These are phyloP conservation scores for Leucosporidium yakuticum DNA, from an alignment of 768 basidiomycete species.

Conservation along the genomic window DNA sequence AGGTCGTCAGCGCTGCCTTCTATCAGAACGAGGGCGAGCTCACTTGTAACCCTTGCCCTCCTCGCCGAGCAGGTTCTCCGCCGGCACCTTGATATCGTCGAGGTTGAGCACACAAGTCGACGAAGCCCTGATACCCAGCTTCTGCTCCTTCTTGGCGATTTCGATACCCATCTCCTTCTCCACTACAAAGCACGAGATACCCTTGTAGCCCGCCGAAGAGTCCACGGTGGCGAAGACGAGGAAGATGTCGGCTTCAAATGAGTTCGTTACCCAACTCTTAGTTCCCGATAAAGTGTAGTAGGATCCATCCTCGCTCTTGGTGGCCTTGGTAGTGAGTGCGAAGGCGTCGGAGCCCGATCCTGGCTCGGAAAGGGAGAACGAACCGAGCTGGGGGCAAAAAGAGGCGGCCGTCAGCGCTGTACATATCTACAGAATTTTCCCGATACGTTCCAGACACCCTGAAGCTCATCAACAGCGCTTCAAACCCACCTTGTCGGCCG, in stretches of 20 bases:
- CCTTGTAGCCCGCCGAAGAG: conserved; percentile 93
- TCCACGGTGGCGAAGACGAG: conserved; percentile 86
- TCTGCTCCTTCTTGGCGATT: conserved; percentile 98
- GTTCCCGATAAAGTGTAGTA: conserved; percentile 88
- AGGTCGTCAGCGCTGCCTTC: conserved; percentile 45
- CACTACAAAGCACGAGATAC: conserved; percentile 94
- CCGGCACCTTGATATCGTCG: conserved; percentile 79
- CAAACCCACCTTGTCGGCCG: conserved; percentile 61
- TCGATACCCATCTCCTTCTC: conserved; percentile 95
- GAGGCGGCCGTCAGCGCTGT: neutral
- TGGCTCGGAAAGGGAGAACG: conserved; percentile 89
- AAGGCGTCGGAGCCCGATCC: conserved; percentile 95
- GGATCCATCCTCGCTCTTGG: conserved; percentile 64
- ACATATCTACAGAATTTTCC: neutral
- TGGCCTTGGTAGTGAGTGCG: conserved; percentile 86
- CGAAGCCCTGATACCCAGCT: conserved; percentile 91
- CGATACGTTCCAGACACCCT: neutral
- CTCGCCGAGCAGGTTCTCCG: conserved; percentile 84
- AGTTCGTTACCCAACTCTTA: conserved; percentile 58
- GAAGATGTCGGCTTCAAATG: conserved; percentile 40
- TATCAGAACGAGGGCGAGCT: conserved; percentile 53
- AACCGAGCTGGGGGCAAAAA: conserved; percentile 62
- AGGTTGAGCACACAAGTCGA: conserved; percentile 92
- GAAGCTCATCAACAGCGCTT: neutral
- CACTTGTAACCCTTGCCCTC: conserved; percentile 62